phyloP scores from a whole-genome alignment of 1,284 basidiomycete species.

The Ceratobasidium theobromae region DNA sequence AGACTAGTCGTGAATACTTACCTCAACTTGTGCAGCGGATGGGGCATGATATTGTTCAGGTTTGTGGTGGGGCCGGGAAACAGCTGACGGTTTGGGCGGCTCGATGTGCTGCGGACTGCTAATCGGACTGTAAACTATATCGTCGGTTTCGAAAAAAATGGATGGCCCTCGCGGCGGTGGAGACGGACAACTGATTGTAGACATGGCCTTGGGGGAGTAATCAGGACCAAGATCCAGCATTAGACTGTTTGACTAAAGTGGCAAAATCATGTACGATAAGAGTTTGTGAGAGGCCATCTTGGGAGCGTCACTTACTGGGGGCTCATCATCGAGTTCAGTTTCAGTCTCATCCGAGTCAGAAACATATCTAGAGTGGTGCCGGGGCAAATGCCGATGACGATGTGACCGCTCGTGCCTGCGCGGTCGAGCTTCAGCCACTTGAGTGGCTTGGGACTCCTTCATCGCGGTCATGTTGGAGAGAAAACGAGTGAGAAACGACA shows the following conservation, averaged over 20 bases:
- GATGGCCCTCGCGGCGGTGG: background rate
- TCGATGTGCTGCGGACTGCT: slow-evolving; percentile 18
- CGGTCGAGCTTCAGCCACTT: slow-evolving; percentile 11
- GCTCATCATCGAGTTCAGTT: slow-evolving; percentile 14
- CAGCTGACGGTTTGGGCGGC: background rate
- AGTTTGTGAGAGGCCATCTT: background rate
- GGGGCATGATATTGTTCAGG: slow-evolving; percentile 15
- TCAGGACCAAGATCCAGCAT: slow-evolving; percentile 29
- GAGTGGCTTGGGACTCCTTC: slow-evolving; percentile 18
- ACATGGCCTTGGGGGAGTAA: slow-evolving; percentile 31
- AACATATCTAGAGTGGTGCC: slow-evolving; percentile 20
- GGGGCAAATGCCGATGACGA: slow-evolving; percentile 8
- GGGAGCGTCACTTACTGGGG: slow-evolving; percentile 7
- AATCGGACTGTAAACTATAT: slow-evolving; percentile 7
- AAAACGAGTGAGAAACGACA: slow-evolving; percentile 25
- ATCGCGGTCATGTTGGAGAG: slow-evolving; percentile 28
- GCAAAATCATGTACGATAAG: background rate
- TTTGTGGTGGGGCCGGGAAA: slow-evolving; percentile 2
- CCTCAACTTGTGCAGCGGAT: slow-evolving; percentile 20
- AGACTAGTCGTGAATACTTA: background rate
- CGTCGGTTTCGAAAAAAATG: slow-evolving; percentile 16
- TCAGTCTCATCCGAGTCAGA: slow-evolving; percentile 19
- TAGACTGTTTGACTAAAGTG: slow-evolving; percentile 17
- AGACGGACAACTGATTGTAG: slow-evolving; percentile 22
- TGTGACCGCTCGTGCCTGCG: slow-evolving; percentile 23